Base-by-base conservation (phyloP, 805 yeast species). In the Sugiyamaella americana region DNA sequence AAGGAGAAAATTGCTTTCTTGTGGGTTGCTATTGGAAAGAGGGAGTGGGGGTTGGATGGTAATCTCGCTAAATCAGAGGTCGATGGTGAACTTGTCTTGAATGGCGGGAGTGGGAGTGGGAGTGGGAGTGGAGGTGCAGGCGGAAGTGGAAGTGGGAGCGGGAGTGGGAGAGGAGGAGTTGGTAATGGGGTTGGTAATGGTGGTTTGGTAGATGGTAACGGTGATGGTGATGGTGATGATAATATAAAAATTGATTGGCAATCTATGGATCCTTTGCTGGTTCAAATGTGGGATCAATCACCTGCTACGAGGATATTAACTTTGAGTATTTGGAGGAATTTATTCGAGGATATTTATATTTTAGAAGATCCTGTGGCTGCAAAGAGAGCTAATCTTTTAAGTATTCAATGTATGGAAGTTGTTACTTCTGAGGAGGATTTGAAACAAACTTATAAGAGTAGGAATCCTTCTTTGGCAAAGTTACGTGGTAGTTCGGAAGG, bases 301-400 rank as follows among this genome's bases (percentile, higher is more conserved):
- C 65, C 72, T 16, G 74, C 78, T 20, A 74, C 89, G 2, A 72
- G 95, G 52, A 96, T 88, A 59, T 68, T 93, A 41, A 72, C 89
- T 2, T 68, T 91, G 20, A 78, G 84, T 40, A 84, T 93, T 4
- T 76, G 87, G 54, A 72, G 96, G 58, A 87, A 94, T 2, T 66
- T 93, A 16, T 93, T 91, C 60, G 99, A 93, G 66, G 99, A 93
- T 61, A 79, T 93, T 8, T 93, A 87, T 60, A 70, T 94, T 43
- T 71, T 93, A 41, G 98, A 93, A 55, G 99, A 93, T 61, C 84
- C 96, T 20, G 77, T 87, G 18, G 96, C 96, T 1, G 73, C 89
- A 29, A 83, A 80, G 54, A 74, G 98, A 58, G 78, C 83, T 47
- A 74, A 79, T n/a, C 75, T 84, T 1, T 73, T 91, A 34, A 82